Base-by-base conservation (phyloP, 331 rosid genomes). In the Spiraea crenata region DNA sequence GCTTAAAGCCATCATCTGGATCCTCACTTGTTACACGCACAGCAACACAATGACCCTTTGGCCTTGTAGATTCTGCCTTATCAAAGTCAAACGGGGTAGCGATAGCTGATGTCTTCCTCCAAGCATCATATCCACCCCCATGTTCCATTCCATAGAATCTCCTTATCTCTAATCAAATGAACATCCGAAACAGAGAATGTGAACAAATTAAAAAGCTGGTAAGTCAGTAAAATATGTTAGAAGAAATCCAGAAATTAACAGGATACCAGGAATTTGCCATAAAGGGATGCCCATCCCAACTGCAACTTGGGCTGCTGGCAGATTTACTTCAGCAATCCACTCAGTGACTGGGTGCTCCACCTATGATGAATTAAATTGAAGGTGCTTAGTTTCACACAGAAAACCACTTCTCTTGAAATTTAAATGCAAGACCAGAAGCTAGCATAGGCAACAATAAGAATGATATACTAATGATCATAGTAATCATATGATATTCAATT, bases 341-440 rank as follows among this genome's bases (percentile, higher is more conserved):
- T 95, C 99, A 60, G 99, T 95, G 73, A 95, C 99, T 69, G 99
- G 99, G 72, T 95, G 99, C 79, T 95, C 99, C 80, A 95, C 99
- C 99, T 95, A 74, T 41, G 69, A 34, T 47, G 65, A 48, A 73
- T 70, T 60, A 69, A 84, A 63, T 46, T n/a, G 69, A 75, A 67
- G 71, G 69, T 49, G 59, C 56, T n/a, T 38, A 59, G 71, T 73
- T 75, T 47, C 17, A 34, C 38, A 34, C 16, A 3, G 34, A 56
- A 75, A 67, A 45, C 41, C 47, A 45, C 50, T 9, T 42, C 50
- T 45, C 64, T 6, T 38, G 44, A 44, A 25, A 66, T 73, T 7
- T 51, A 51, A 42, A 63, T 56, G 49, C 65, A 48, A 41, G 8
- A 67, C 39, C 39, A 11, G 38, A 25, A 25, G 57, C 57, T 14